phyloP scores from a whole-genome alignment of 768 basidiomycete species.

The Cytidiella melzeri region DNA sequence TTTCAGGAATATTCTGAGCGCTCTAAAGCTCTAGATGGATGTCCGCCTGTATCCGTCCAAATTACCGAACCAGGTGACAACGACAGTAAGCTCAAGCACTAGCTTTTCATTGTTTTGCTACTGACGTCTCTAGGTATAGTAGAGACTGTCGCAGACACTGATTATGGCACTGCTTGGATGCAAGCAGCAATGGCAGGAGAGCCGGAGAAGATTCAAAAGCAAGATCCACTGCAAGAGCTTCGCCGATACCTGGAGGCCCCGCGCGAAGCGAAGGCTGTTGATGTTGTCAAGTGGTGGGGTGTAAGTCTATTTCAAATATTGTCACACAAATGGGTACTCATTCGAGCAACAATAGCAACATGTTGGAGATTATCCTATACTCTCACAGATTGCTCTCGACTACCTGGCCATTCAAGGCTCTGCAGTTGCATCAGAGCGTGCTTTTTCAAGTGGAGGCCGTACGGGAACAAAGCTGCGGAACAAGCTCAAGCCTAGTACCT shows the following conservation, averaged over 20 bases:
- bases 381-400: not conserved
- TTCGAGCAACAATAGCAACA: not conserved
- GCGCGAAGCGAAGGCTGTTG: not conserved
- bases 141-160: too few species aligned
- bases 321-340: not conserved
- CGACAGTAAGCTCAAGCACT: not conserved
- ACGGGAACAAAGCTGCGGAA: not conserved
- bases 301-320: not conserved
- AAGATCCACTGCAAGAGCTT: too few species aligned
- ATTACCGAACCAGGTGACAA: too few species aligned
- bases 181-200: too few species aligned
- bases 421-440: not conserved
- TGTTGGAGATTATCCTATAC: not conserved
- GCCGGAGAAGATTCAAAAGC: too few species aligned
- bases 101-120: not conserved
- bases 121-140: too few species aligned
- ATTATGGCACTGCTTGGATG: too few species aligned
- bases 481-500: not conserved
- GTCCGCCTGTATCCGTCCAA: too few species aligned
- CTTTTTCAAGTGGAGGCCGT: not conserved
- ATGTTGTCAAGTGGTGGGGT: conserved; percentile 1
- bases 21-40: not conserved
- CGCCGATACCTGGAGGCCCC: not conserved
- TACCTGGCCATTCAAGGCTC: conserved; percentile 1
- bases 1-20: too few species aligned